Evolutionary conservation across 106 monocot genomes (phyloP), one percentile per base, ranked within the genome.

Genomic region (Acorus calamus): DNA sequence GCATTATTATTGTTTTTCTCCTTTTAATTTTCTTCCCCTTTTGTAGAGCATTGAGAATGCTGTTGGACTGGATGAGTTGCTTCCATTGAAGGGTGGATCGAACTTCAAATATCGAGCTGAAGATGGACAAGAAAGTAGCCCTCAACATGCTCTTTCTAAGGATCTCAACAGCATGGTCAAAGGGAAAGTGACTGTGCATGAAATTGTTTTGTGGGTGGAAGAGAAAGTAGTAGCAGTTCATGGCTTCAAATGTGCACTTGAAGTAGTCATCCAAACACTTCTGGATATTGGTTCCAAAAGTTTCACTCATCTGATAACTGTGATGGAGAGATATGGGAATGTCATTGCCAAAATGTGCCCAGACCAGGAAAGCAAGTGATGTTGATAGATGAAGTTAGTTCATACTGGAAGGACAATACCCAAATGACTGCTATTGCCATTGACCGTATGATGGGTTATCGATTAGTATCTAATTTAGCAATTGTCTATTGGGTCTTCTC

Each of bases 271-370:
- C 56, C 90, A 96, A 51, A 96, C 90, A 41, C 73, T 96, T 58
- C 66, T 96, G 68, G 80, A 96, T 57, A 87, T 96, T 80, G 94
- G 94, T 66, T 96, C 90, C 42, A 96, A 96, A 69, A 96, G 94
- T 69, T 96, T 96, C 64, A 96, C 90, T 65, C 94, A 96, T 83
- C 69, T 96, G 55, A 85, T 81, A 44, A 96, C 87, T 65, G 87
- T 96, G 5, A 64, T 96, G 54, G 90, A 96, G 77, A 79, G 94
- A 74, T 96, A 96, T 72, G 84, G 84, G 55, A 84, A 82, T 71
- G 73, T 96, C 11, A 78, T 90, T 71, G 64, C 74, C 11, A 87
- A 70, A 60, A 69, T 90, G 14, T 85, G 84, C 59, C 56, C 78
- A 7, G 76, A 80, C 55, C 72, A 78, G 12, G 74, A 78, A 77